phyloP scores from a whole-genome alignment of 495 filamentous ascomycete genomes.

The Neurospora sp. region DNA sequence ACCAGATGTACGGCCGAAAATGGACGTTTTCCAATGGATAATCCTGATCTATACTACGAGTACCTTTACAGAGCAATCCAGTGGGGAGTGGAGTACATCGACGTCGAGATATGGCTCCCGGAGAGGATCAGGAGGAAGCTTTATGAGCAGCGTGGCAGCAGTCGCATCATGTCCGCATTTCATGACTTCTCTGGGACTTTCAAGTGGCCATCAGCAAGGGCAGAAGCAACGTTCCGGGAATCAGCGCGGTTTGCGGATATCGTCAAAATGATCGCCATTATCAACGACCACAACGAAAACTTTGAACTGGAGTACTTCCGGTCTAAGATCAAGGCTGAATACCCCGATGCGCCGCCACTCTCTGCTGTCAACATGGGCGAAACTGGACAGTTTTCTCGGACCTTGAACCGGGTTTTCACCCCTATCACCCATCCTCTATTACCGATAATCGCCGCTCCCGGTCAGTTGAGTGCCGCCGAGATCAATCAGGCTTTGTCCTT shows the following conservation, averaged over 20 bases:
- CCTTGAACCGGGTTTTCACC: slow-evolving; percentile 73
- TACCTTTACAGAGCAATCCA: slow-evolving; percentile 71
- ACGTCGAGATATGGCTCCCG: slow-evolving; percentile 78
- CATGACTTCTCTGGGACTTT: slow-evolving; percentile 77
- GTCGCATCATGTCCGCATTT: slow-evolving; percentile 75
- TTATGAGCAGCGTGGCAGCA: slow-evolving; percentile 61
- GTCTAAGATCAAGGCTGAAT: slow-evolving; percentile 57
- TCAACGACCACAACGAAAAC: slow-evolving; percentile 67
- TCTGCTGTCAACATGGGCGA: slow-evolving; percentile 83
- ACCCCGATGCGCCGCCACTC: slow-evolving; percentile 55
- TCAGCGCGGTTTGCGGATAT: slow-evolving; percentile 70
- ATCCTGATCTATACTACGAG: slow-evolving; percentile 61
- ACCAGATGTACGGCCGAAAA: slow-evolving; percentile 72
- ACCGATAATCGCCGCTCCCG: slow-evolving; percentile 75
- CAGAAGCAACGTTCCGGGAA: slow-evolving; percentile 56
- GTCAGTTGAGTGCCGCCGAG: slow-evolving; percentile 72
- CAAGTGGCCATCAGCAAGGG: slow-evolving; percentile 66
- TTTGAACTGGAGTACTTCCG: slow-evolving; percentile 85
- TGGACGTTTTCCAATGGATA: slow-evolving; percentile 72
- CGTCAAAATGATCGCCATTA: slow-evolving; percentile 81
- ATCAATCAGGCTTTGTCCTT: slow-evolving; percentile 69
- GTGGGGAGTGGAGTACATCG: slow-evolving; percentile 82
- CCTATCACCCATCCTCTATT: slow-evolving; percentile 78
- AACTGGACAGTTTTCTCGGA: slow-evolving; percentile 68
- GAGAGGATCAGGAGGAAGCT: slow-evolving; percentile 58